These are phyloP conservation scores for Byssochlamys sp. DNA, from an alignment of 2,329 filamentous ascomycete genomes.

Conservation along the genomic window DNA sequence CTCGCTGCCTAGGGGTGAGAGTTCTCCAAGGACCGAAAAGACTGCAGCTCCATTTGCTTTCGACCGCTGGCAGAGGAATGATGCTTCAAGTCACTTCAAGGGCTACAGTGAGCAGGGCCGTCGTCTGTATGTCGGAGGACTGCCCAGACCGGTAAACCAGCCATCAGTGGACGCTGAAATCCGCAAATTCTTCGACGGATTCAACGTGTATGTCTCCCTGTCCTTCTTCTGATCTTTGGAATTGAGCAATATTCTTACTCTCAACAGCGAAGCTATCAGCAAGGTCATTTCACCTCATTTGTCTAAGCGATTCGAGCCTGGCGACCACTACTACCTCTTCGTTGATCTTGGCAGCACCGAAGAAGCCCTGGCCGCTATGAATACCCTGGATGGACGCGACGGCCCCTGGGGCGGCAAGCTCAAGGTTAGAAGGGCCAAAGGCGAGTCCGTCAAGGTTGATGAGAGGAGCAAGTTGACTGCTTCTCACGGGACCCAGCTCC, in stretches of 20 bases:
- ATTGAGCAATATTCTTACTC: conserved; percentile 1
- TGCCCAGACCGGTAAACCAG: conserved; percentile 36
- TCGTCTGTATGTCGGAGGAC: conserved; percentile 40
- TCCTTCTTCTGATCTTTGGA: not conserved
- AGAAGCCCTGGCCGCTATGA: conserved; percentile 45
- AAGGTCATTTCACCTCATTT: conserved; percentile 51
- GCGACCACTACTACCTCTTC: conserved; percentile 56
- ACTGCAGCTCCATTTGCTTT: conserved; percentile 18
- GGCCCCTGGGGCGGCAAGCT: conserved; percentile 33
- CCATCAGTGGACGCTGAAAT: conserved; percentile 34
- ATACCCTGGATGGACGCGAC: conserved; percentile 31
- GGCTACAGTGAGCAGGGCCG: conserved; percentile 28
- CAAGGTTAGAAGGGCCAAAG: conserved; percentile 32
- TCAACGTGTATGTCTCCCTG: conserved; percentile 27
- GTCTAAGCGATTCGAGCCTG: conserved; percentile 43
- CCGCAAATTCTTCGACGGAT: conserved; percentile 36
- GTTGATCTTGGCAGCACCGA: conserved; percentile 51
- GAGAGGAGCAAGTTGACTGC: conserved; percentile 17
- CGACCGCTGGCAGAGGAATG: conserved; percentile 36
- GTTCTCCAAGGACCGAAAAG: conserved; percentile 13
- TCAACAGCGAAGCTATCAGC: conserved; percentile 36
- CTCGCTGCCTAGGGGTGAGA: conserved; percentile 6
- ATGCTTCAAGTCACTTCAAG: conserved; percentile 27
- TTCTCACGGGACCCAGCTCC: conserved; percentile 1
- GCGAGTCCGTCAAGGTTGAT: conserved; percentile 23